Conservation (phyloP, 2,329 filamentous ascomycete genomes). For the Zymoseptoria pseudotritici region DNA sequence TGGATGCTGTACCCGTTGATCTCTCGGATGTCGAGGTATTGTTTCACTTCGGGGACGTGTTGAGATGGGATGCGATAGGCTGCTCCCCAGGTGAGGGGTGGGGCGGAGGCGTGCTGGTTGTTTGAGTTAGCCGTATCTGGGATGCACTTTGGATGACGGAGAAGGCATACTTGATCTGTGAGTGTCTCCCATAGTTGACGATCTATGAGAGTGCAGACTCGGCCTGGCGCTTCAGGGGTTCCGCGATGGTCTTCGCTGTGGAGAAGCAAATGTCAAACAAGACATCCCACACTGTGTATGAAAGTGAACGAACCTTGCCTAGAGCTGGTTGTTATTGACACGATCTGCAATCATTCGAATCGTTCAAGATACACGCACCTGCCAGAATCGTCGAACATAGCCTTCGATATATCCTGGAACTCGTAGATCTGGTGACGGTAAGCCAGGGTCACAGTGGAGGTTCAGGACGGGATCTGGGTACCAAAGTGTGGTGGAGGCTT, state of each 20-base stretch:
- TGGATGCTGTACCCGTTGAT: slow-evolving; percentile 97
- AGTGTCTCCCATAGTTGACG: slow-evolving; percentile 74
- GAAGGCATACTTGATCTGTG: slow-evolving; percentile 49
- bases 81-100: slow-evolving; percentile 75
- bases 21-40: slow-evolving; percentile 91
- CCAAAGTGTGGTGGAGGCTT: slow-evolving; percentile 95
- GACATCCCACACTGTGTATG: too few species aligned
- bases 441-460: neutral
- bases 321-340: neutral
- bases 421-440: slow-evolving; percentile 56
- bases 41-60: slow-evolving; percentile 70
- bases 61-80: slow-evolving; percentile 70
- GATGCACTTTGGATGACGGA: neutral
- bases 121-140: too few species aligned
- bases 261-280: too few species aligned
- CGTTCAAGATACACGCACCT: slow-evolving; percentile 53
- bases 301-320: slow-evolving; percentile 23
- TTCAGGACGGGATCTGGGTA: too few species aligned
- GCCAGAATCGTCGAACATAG: slow-evolving; percentile 95
- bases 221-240: slow-evolving; percentile 76
- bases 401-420: slow-evolving; percentile 86
- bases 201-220: slow-evolving; percentile 89
- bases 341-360: neutral
- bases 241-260: slow-evolving; percentile 86
- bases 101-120: slow-evolving; percentile 54